phyloP scores from a whole-genome alignment of 140 eudicot genomes.

The Cichorium intybus region DNA sequence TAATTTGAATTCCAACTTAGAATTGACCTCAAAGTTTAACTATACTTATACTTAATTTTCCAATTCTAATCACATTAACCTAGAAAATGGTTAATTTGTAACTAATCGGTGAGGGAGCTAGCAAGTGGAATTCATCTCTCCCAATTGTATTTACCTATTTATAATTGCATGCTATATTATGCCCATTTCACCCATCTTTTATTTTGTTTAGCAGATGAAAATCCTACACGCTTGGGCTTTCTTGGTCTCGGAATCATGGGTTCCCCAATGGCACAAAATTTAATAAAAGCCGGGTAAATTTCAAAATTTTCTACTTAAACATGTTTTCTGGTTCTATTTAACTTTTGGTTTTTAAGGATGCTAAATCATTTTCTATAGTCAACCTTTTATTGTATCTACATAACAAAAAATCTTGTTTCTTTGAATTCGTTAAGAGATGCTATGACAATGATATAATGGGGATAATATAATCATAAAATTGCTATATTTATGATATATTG shows the following conservation, averaged over 20 bases:
- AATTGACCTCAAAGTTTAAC: background rate
- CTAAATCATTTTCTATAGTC: background rate
- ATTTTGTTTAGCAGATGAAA: slow-evolving; percentile 47
- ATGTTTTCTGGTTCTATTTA: background rate
- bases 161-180: no score
- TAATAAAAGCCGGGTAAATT: slow-evolving; percentile 81
- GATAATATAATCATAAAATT: background rate
- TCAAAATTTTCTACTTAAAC: background rate
- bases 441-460: no score
- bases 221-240: slow-evolving; percentile 72
- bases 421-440: background rate
- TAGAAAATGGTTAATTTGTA: background rate
- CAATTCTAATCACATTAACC: background rate
- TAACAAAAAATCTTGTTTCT: background rate
- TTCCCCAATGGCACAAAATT: slow-evolving; percentile 92
- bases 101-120: no score
- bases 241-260: slow-evolving; percentile 99
- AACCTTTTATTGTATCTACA: background rate
- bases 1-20: background rate
- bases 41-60: background rate
- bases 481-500: background rate
- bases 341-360: background rate
- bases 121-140: no score
- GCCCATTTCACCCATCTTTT: slow-evolving; percentile 6
- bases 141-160: no score